Conservation (phyloP, 176 grass and related monocot genomes). For the Zea luxurians region DNA sequence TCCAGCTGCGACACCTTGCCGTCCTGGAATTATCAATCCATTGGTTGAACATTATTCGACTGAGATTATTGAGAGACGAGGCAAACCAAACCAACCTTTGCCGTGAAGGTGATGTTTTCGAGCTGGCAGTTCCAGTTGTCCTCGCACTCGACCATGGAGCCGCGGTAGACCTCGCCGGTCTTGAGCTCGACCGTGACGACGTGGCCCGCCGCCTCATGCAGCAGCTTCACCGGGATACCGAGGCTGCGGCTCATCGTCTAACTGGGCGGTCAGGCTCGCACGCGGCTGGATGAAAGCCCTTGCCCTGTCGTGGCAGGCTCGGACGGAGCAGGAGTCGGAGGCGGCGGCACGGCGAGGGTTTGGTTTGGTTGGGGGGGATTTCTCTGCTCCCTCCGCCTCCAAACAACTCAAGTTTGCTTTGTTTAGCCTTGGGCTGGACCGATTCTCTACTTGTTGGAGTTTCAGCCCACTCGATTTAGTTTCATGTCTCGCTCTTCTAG, state of each 20-base stretch:
- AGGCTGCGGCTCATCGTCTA: slow-evolving; percentile 78
- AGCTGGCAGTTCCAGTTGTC: slow-evolving; percentile 68
- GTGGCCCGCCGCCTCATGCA: slow-evolving; percentile 92
- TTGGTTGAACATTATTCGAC: background rate
- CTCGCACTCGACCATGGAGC: slow-evolving; percentile 66
- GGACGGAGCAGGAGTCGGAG: background rate
- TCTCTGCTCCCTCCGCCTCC: background rate
- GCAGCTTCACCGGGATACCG: slow-evolving; percentile 89
- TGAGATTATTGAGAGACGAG: background rate
- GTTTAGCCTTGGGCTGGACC: background rate
- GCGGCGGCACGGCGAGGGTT: slow-evolving; percentile 18
- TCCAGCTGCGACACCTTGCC: slow-evolving; percentile 72
- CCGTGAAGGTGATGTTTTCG: slow-evolving; percentile 49
- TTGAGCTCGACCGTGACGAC: slow-evolving; percentile 94
- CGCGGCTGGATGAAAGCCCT: background rate
- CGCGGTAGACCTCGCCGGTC: slow-evolving; percentile 62
- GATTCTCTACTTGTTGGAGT: background rate
- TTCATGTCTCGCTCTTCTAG: too few relatives aligned
- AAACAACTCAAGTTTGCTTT: background rate
- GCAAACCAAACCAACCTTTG: slow-evolving; percentile 30
- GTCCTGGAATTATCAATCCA: slow-evolving; percentile 30
- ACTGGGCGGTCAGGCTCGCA: background rate
- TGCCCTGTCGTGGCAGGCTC: background rate
- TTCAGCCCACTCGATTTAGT: background rate
- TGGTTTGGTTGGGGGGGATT: background rate